phyloP scores from a whole-genome alignment of 2,329 filamentous ascomycete genomes.

The Trichoderma hamatum region DNA sequence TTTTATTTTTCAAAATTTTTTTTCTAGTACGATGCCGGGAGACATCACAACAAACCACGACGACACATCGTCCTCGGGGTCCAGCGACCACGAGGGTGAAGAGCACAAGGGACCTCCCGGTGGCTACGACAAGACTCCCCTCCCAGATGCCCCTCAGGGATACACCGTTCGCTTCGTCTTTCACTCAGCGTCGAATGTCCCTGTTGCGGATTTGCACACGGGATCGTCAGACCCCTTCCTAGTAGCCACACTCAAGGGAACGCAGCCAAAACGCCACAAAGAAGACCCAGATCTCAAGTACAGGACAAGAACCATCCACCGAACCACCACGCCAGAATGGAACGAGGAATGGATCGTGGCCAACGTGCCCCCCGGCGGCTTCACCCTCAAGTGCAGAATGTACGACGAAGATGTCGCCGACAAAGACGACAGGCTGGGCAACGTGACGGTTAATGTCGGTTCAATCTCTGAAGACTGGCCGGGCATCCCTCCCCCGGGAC shows the following conservation, averaged over 20 bases:
- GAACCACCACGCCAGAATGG: slow-evolving; percentile 76
- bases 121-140: slow-evolving; percentile 77
- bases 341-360: slow-evolving; percentile 85
- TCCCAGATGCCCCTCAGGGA: slow-evolving; percentile 73
- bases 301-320: slow-evolving; percentile 75
- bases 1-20: no score
- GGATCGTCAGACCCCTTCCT: slow-evolving; percentile 84
- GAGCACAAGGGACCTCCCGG: slow-evolving; percentile 60
- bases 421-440: slow-evolving; percentile 84
- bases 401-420: slow-evolving; percentile 91
- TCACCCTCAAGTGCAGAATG: slow-evolving; percentile 80
- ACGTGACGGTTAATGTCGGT: slow-evolving; percentile 71
- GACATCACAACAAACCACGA: slow-evolving; percentile 18
- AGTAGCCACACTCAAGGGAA: slow-evolving; percentile 71
- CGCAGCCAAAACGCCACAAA: slow-evolving; percentile 76
- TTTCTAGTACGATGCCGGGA: background rate
- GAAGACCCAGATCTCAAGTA: slow-evolving; percentile 77
- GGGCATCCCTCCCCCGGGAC: slow-evolving; percentile 62
- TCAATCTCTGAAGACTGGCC: slow-evolving; percentile 66
- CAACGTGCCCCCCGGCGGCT: slow-evolving; percentile 79
- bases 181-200: slow-evolving; percentile 77
- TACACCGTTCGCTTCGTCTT: slow-evolving; percentile 87
- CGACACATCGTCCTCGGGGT: slow-evolving; percentile 11
- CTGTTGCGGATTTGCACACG: slow-evolving; percentile 76
- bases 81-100: slow-evolving; percentile 25